A percentile compares a stretch with the other conserved stretches of the same genome.
phyloP scores from a whole-genome alignment of 2,329 filamentous ascomycete species.

The Calonectria crousiana region DNA sequence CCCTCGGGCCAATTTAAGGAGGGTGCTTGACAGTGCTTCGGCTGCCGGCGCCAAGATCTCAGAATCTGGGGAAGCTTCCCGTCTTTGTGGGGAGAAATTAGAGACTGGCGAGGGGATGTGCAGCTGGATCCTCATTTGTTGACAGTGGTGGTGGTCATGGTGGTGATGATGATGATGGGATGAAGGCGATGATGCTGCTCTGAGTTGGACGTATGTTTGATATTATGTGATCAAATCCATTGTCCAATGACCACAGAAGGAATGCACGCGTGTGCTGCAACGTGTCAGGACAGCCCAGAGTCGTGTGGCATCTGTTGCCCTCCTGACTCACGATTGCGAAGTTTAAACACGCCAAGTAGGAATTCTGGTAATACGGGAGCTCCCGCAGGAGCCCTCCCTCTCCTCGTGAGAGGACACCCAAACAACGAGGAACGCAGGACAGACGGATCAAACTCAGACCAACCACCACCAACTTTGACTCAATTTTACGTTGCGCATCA shows the following conservation, averaged over 20 bases:
- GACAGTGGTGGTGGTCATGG: neutral
- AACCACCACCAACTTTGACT: neutral
- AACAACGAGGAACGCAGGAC: neutral
- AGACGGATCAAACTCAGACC: neutral
- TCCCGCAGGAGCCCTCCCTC: neutral
- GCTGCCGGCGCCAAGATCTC: constrained; percentile 26
- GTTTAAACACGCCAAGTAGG: neutral
- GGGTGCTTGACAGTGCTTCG: neutral
- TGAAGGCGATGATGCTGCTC: neutral
- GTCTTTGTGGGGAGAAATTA: neutral
- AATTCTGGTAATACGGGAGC: constrained; percentile 11
- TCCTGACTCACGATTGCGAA: neutral
- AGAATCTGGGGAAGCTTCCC: constrained; percentile 19
- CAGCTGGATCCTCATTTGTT: neutral
- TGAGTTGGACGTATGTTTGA: neutral
- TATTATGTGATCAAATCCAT: no score
- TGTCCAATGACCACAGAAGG: neutral
- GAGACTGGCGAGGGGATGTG: neutral
- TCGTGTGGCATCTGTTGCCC: neutral
- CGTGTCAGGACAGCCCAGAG: neutral
- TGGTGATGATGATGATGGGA: neutral
- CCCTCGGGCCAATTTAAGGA: constrained; percentile 4
- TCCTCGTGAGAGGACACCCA: neutral
- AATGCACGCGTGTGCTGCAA: neutral
- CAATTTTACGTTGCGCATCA: neutral